These are phyloP conservation scores for Patellifolia procumbens DNA, from an alignment of 179 eudicot genomes.

Conservation along the genomic window DNA sequence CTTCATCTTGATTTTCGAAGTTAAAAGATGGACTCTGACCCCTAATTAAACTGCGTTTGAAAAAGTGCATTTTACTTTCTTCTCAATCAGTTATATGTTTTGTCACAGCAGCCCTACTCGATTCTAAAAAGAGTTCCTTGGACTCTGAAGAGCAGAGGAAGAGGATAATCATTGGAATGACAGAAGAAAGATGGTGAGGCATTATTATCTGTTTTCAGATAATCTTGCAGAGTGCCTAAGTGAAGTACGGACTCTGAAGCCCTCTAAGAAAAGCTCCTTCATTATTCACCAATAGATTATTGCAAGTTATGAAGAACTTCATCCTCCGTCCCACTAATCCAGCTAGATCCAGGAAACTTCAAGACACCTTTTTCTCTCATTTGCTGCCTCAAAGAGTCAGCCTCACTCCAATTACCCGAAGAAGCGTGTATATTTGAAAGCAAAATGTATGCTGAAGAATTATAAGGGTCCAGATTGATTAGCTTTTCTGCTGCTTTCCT, in stretches of 20 bases:
- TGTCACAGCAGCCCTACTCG: neutral
- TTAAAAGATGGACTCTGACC: neutral
- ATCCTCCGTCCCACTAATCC: conserved; percentile 50
- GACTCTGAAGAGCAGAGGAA: neutral
- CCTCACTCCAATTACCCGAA: conserved; percentile 75
- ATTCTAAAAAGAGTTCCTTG: neutral
- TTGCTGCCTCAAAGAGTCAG: conserved; percentile 53
- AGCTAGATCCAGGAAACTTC: conserved; percentile 76
- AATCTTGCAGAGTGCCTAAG: neutral
- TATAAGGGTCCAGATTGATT: conserved; percentile 67
- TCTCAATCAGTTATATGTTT: neutral
- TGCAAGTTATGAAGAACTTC: conserved; percentile 37
- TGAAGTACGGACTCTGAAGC: neutral
- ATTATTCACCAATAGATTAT: conserved; percentile 11
- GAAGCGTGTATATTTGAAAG: conserved; percentile 80
- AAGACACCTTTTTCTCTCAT: conserved; percentile 67
- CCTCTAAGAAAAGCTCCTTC: neutral
- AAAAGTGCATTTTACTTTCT: neutral
- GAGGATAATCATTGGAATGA: neutral
- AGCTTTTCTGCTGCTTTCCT: conserved; percentile 71
- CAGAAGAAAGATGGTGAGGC: neutral
- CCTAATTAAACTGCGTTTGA: neutral
- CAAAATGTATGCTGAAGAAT: conserved; percentile 67
- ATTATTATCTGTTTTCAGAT: neutral
- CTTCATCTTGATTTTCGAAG: neutral